Percentiles rank a stretch among this genome's conserved stretches.
These are phyloP conservation scores for Pinus albicaulis DNA, from an alignment of 75 land plant genomes.

Conservation along the genomic window DNA sequence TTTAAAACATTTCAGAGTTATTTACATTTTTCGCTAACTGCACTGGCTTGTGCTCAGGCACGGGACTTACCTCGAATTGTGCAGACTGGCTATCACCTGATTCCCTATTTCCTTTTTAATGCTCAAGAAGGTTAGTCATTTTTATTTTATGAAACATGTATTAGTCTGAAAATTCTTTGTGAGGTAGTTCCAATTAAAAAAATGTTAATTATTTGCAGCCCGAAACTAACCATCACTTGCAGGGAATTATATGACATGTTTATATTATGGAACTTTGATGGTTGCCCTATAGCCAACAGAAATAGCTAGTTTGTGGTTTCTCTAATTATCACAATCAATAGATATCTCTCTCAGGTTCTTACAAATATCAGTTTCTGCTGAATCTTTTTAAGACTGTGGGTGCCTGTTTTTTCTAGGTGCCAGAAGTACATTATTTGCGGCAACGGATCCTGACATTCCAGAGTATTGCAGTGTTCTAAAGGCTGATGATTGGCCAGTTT, in stretches of 20 bases:
- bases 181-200: slow-evolving; percentile 10
- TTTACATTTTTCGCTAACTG: not conserved
- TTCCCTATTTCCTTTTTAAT: slow-evolving; percentile 77
- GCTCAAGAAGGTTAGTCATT: slow-evolving; percentile 69
- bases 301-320: not conserved
- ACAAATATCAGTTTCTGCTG: not conserved
- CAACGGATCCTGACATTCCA: slow-evolving; percentile 84
- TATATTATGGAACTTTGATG: not conserved
- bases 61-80: slow-evolving; percentile 64
- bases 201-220: not conserved
- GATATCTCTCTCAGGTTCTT: not conserved
- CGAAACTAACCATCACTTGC: not conserved
- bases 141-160: not conserved
- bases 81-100: slow-evolving; percentile 56
- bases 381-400: not conserved
- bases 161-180: slow-evolving; percentile 2
- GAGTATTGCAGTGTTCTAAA: slow-evolving; percentile 71
- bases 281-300: not conserved
- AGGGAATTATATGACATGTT: not conserved
- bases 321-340: not conserved
- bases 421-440: slow-evolving; percentile 87
- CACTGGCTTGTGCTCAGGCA: slow-evolving; percentile 36
- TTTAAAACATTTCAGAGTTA: not conserved
- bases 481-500: slow-evolving; percentile 79
- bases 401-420: slow-evolving; percentile 52